phyloP scores from a whole-genome alignment of 768 basidiomycete genomes.

The Mycena kentingensis region DNA sequence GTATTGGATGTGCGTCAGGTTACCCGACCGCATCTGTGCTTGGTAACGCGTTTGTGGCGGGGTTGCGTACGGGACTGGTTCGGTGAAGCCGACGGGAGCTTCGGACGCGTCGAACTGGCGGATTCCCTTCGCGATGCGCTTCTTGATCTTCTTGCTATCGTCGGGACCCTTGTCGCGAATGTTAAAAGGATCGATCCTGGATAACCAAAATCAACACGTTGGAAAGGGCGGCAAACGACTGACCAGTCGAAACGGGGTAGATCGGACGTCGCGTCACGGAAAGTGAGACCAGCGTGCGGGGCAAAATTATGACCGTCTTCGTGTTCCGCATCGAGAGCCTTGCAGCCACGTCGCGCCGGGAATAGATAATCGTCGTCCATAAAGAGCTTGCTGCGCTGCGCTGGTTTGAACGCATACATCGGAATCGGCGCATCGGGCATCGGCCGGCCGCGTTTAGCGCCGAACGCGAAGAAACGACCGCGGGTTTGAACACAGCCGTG shows the following conservation, averaged over 20 bases:
- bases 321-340: conserved; percentile 28
- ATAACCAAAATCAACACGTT: conserved; percentile 1
- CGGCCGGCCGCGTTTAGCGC: conserved; percentile 55
- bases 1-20: conserved; percentile 41
- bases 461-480: conserved; percentile 68
- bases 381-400: conserved; percentile 42
- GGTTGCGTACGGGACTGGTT: conserved; percentile 43
- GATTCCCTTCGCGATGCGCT: conserved; percentile 46
- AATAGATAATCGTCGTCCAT: conserved; percentile 45
- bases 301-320: conserved; percentile 52
- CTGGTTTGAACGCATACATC: conserved; percentile 48
- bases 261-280: conserved; percentile 55
- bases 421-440: conserved; percentile 69
- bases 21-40: conserved; percentile 31
- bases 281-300: conserved; percentile 58
- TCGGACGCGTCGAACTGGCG: conserved; percentile 35
- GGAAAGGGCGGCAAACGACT: conserved; percentile 16
- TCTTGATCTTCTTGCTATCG: conserved; percentile 35
- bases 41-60: conserved; percentile 52
- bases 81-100: conserved; percentile 46
- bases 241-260: conserved; percentile 76
- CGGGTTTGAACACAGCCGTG: conserved; percentile 76
- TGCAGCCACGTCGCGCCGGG: conserved; percentile 41
- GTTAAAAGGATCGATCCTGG: conserved; percentile 61
- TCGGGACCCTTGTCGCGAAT: conserved; percentile 35